phyloP scores from a whole-genome alignment of 768 basidiomycete genomes.

The Tulasnella sp. region DNA sequence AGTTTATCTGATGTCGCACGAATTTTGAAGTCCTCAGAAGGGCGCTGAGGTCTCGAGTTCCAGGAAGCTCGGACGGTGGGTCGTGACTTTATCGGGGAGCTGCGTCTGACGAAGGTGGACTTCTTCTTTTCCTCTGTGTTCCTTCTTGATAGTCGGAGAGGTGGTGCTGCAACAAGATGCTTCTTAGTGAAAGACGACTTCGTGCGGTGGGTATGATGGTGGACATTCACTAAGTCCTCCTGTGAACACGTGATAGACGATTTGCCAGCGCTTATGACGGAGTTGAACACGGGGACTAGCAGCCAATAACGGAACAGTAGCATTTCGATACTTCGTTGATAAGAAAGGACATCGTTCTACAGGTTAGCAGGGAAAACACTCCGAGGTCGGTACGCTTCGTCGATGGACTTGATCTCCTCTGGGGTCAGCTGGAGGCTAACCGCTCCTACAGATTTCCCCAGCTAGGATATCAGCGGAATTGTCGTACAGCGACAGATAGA shows the following conservation, averaged over 20 bases:
- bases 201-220: not conserved
- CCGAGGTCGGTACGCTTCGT: constrained; percentile 45
- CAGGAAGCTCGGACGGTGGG: not conserved
- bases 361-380: not conserved
- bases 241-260: not conserved
- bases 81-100: not conserved
- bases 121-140: not conserved
- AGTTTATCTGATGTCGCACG: not conserved
- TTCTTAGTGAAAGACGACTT: not conserved
- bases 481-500: too few species aligned
- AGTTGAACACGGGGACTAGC: too few species aligned
- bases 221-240: not conserved
- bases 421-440: constrained; percentile 43
- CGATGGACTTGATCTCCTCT: constrained; percentile 51
- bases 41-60: not conserved
- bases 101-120: not conserved
- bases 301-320: too few species aligned
- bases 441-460: constrained; percentile 30
- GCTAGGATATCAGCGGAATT: too few species aligned
- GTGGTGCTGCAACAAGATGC: not conserved
- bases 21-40: not conserved
- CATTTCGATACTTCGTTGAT: too few species aligned
- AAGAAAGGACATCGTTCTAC: too few species aligned
- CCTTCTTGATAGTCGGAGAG: not conserved
- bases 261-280: not conserved